phyloP scores from a whole-genome alignment of 768 basidiomycete genomes.

The Calvatia gigantea region DNA sequence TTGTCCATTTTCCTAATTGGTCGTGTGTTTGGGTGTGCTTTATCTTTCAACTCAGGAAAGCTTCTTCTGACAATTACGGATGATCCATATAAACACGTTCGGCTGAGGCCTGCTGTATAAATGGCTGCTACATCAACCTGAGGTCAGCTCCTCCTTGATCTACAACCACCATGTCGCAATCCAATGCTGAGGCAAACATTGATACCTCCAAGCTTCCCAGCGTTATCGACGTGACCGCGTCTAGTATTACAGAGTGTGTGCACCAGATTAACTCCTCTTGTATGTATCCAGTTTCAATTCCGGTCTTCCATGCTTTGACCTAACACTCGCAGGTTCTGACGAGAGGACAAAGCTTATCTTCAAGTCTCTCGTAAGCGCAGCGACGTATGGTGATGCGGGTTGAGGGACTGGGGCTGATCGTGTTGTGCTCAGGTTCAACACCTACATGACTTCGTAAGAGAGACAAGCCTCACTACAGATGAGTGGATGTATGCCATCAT shows the following conservation, averaged over 20 bases:
- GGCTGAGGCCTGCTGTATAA: neutral
- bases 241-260: conserved; percentile 39
- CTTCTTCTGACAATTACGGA: conserved; percentile 5
- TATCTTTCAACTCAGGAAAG: neutral
- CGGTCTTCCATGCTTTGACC: conserved; percentile 1
- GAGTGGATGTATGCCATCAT: conserved; percentile 67
- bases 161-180: conserved; percentile 14
- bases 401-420: neutral
- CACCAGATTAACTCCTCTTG: conserved; percentile 37
- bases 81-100: neutral
- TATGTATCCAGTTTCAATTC: conserved; percentile 17
- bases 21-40: neutral
- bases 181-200: conserved; percentile 30
- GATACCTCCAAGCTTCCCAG: conserved; percentile 39
- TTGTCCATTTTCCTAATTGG: conserved; percentile 1
- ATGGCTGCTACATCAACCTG: neutral
- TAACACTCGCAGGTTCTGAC: conserved; percentile 27
- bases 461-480: conserved; percentile 74
- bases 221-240: conserved; percentile 37
- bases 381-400: neutral
- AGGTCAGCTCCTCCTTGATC: neutral
- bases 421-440: conserved; percentile 47
- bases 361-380: conserved; percentile 31
- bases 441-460: conserved; percentile 70
- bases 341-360: conserved; percentile 43